phyloP scores from a whole-genome alignment of 805 yeast genomes.

The Spathaspora gorwiae region DNA sequence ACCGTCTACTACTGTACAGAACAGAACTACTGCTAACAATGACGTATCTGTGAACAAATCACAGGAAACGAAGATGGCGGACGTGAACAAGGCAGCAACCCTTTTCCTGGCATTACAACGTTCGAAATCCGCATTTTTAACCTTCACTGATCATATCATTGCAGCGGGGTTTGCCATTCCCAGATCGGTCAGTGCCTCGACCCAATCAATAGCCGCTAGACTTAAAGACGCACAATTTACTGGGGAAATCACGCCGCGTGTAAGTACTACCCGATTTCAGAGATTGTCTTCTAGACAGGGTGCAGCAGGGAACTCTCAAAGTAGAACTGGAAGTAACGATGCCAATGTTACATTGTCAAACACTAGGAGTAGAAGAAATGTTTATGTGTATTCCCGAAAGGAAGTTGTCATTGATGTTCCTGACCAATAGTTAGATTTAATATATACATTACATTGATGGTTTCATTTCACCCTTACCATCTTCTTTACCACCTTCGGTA shows the following conservation, averaged over 20 bases:
- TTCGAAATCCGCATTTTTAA: constrained; percentile 36
- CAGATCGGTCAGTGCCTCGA: constrained; percentile 40
- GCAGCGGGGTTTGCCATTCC: constrained; percentile 58
- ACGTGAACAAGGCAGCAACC: background rate
- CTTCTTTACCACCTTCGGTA: background rate
- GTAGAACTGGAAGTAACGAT: background rate
- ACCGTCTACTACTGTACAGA: background rate
- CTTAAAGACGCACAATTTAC: background rate
- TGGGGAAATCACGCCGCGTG: constrained; percentile 2
- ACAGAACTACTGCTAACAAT: background rate
- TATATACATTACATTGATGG: background rate
- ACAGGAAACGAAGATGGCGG: background rate
- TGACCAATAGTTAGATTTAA: constrained; percentile 15
- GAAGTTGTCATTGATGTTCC: constrained; percentile 27
- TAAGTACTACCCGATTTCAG: background rate
- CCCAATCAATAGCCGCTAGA: constrained; percentile 10
- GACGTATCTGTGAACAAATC: background rate
- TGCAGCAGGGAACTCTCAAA: background rate
- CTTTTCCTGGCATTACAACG: constrained; percentile 8
- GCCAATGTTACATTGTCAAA: background rate
- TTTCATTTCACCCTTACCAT: background rate
- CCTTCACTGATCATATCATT: constrained; percentile 50
- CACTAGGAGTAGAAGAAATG: constrained; percentile 24
- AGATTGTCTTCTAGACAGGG: background rate
- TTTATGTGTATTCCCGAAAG: constrained; percentile 35